Evolutionary conservation across 106 monocot genomes (phyloP), one percentile per base, ranked within the genome.

Genomic region (Cymbidium sinense): DNA sequence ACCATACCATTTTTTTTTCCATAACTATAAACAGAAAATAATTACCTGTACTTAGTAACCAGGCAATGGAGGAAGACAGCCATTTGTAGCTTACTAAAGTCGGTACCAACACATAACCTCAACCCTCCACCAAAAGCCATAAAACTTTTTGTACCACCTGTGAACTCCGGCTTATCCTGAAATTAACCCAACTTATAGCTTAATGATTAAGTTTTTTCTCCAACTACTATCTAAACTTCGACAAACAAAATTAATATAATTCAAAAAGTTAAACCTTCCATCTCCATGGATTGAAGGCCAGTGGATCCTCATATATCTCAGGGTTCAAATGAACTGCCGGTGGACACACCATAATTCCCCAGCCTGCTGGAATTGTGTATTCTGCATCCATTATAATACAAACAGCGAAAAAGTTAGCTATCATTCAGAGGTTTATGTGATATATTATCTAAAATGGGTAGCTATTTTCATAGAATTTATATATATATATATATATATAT

Each of bases 281-380:
- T 52, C 91, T 86, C 91, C 84, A 86, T 50, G 88, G 86, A 43
- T 91, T 86, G 82, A 91, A 91, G 34, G 77, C 8, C 18, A 88
- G 75, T 19, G 91, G 88, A 81, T 91, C 86, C 43, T 91, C 79
- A 76, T 88, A 91, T 52, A 91, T 91, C 34, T 91, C 86, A 23
- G 88, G 84, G 69, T 91, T 86, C 75, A 91, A 55, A 50, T 91
- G 91, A 76, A 91, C 88, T 18, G 88, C 84, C 8, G 91, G 91
- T 64, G 91, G 86, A 73, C 91, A 88, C 5, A 88, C 82, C 86
- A 91, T 86, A 3, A 91, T 76, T 17, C 77, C 83, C 91, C 91
- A 91, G 21, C 91, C 91, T 43, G 86, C 82, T 52, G 91, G 91
- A 81, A 91, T 88, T 44, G 88, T 91, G 50, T 79, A 88, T 76